Evolutionary conservation across 225 moss, liverwort and hornwort genomes (phyloP).

Genomic region (Rhytidiadelphus loreus): DNA sequence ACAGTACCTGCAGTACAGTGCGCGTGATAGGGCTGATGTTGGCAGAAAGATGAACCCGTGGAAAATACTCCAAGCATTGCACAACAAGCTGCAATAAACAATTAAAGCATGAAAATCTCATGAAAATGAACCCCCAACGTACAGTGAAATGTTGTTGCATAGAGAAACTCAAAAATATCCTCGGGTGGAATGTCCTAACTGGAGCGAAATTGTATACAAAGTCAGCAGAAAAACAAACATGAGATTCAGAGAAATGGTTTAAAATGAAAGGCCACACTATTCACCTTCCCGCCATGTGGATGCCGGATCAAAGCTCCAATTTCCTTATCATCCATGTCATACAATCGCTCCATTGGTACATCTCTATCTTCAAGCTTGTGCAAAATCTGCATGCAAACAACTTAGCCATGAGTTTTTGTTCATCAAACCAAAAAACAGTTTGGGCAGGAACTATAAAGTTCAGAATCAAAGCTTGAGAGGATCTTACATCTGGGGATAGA

Average conservation of each 20-base stretch:
- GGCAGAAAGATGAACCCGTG: conserved; percentile 66
- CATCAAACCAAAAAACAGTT: background rate
- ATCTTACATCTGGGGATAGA: conserved; percentile 77
- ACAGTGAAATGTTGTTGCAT: background rate
- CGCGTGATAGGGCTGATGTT: conserved; percentile 98
- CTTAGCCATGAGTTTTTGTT: background rate
- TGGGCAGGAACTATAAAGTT: background rate
- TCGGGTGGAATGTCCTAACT: background rate
- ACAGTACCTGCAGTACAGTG: conserved; percentile 74
- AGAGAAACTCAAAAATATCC: background rate
- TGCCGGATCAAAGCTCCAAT: conserved; percentile 84
- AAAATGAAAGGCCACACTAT: background rate
- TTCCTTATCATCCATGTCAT: conserved; percentile 94
- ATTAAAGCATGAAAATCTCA: background rate
- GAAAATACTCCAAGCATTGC: conserved; percentile 81
- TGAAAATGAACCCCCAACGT: background rate
- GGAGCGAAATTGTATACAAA: background rate
- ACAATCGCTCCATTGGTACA: conserved; percentile 64
- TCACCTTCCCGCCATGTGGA: conserved; percentile 90
- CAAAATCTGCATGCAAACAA: conserved; percentile 45
- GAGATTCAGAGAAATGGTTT: background rate
- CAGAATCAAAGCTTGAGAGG: background rate
- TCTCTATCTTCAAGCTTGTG: conserved; percentile 87
- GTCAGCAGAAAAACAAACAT: background rate
- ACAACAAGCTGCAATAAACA: conserved; percentile 61